Evolutionary conservation across 305 asterid genomes (phyloP).

Genomic region (Withania somnifera): DNA sequence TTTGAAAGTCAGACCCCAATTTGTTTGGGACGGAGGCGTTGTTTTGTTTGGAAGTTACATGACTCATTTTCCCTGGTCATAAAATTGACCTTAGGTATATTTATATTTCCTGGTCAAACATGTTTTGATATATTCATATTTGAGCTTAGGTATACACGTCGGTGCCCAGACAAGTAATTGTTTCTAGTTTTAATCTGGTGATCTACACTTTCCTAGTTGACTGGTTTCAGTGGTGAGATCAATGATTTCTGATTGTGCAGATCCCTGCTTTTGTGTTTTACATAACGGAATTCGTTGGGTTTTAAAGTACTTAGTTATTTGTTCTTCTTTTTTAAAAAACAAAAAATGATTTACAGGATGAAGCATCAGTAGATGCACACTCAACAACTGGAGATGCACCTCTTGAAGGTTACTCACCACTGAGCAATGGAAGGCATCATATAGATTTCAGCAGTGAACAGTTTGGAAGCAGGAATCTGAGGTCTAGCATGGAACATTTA

Average conservation of each 20-base stretch:
- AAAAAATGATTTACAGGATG: conserved; percentile 30
- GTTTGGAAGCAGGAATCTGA: conserved; percentile 44
- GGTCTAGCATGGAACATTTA: conserved; percentile 75
- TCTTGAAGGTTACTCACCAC: conserved; percentile 16
- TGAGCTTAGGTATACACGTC: background rate
- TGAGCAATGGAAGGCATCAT: conserved; percentile 27
- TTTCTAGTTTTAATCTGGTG: background rate
- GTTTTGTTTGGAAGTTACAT: background rate
- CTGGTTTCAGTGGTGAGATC: background rate
- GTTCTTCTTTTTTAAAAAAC: background rate
- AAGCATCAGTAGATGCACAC: conserved; percentile 7
- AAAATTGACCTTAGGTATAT: no score
- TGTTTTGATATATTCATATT: background rate
- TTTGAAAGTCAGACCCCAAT: background rate
- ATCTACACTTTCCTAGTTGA: background rate
- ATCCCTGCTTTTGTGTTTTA: background rate
- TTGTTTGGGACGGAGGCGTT: background rate
- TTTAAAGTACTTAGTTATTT: background rate
- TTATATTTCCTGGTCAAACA: no score
- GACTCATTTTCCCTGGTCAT: background rate
- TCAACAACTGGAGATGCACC: conserved; percentile 13
- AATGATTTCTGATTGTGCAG: background rate
- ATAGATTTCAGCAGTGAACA: conserved; percentile 17
- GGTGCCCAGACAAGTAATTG: background rate
- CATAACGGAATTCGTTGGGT: background rate